Conservation (phyloP, 331 rosid species). For the Telfairia occidentalis region DNA sequence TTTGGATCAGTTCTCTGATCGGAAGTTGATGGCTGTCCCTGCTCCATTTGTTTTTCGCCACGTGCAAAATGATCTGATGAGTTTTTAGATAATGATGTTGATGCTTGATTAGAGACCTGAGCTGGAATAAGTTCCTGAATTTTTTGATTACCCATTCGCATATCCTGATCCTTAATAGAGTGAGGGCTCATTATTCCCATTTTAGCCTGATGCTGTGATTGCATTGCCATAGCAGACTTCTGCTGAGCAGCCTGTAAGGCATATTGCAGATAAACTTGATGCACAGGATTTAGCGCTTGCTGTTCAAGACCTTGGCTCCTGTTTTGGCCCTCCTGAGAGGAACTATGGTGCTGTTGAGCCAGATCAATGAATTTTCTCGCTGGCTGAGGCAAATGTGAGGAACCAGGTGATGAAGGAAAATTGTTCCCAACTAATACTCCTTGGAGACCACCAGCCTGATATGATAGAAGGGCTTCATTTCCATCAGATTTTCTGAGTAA, state of each 20-base stretch:
- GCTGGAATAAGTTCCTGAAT: constrained; percentile 70
- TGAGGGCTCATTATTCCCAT: constrained; percentile 61
- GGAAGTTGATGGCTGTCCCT: constrained; percentile 45
- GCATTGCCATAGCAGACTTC: constrained; percentile 64
- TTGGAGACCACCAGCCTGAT: constrained; percentile 64
- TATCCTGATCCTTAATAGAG: constrained; percentile 67
- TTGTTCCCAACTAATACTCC: constrained; percentile 53
- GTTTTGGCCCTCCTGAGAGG: constrained; percentile 57
- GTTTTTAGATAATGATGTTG: constrained; percentile 60
- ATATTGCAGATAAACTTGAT: constrained; percentile 84
- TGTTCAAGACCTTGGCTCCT: constrained; percentile 77
- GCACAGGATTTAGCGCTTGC: constrained; percentile 63
- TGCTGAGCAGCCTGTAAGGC: constrained; percentile 82
- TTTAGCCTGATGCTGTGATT: constrained; percentile 71
- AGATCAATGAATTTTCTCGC: constrained; percentile 59
- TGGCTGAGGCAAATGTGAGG: constrained; percentile 67
- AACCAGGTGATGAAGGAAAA: constrained; percentile 46
- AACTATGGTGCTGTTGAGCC: constrained; percentile 60
- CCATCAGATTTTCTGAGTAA: constrained; percentile 84
- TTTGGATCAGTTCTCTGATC: constrained; percentile 67
- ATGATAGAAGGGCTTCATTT: constrained; percentile 60
- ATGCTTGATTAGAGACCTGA: constrained; percentile 59
- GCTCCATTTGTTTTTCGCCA: constrained; percentile 72
- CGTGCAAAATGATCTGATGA: constrained; percentile 49
- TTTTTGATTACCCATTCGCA: constrained; percentile 65